These are phyloP conservation scores for Onygenales sp. DNA, from an alignment of 2,329 filamentous ascomycete genomes.

Conservation along the genomic window DNA sequence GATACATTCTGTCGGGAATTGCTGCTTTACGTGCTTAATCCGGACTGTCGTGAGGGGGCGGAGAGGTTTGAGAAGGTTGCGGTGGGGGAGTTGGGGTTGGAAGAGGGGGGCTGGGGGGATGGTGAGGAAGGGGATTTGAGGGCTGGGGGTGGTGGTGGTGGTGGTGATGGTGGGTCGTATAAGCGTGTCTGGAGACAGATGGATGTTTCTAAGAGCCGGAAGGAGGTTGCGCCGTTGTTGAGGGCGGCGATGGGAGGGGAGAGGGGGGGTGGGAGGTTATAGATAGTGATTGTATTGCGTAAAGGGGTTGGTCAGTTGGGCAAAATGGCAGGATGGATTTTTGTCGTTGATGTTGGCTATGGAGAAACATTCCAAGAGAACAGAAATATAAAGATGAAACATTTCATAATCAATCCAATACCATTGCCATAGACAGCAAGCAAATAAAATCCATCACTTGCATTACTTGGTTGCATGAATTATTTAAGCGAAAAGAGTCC, in stretches of 20 bases:
- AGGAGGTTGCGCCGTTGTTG: conserved; percentile 53
- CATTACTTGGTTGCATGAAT: too few species aligned
- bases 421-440: too few species aligned
- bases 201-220: conserved; percentile 50
- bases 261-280: not conserved
- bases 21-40: conserved; percentile 38
- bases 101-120: conserved; percentile 19
- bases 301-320: not conserved
- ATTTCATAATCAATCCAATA: too few species aligned
- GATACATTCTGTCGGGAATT: conserved; percentile 43
- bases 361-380: not conserved
- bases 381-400: not conserved
- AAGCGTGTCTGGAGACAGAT: conserved; percentile 47
- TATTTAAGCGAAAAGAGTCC: too few species aligned
- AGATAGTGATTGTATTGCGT: not conserved
- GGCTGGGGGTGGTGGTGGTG: conserved; percentile 9
- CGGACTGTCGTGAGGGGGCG: conserved; percentile 31
- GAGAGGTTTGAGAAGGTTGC: conserved; percentile 35
- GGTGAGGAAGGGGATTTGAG: conserved; percentile 12
- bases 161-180: conserved; percentile 21
- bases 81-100: conserved; percentile 34
- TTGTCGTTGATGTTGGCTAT: too few species aligned
- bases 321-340: too few species aligned
- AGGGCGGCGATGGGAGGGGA: conserved; percentile 30
- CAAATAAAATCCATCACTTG: too few species aligned